phyloP scores from a whole-genome alignment of 305 asterid species.

The Fraxinus latifolia region DNA sequence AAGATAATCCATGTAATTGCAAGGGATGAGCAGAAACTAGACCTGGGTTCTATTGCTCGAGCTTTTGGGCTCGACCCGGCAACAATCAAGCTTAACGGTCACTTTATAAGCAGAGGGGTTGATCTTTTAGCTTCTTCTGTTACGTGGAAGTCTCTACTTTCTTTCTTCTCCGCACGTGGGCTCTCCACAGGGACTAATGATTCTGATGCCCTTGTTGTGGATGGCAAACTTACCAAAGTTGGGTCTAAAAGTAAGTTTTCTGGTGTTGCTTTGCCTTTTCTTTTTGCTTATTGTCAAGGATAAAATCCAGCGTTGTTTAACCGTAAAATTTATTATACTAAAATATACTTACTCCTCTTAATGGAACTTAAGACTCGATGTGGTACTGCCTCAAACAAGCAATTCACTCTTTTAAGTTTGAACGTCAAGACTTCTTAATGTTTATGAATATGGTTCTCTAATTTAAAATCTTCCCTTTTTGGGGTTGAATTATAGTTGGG shows the following conservation, averaged over 20 bases:
- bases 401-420: not conserved
- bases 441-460: not conserved
- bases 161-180: slow-evolving; percentile 68
- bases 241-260: slow-evolving; percentile 54
- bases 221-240: slow-evolving; percentile 56
- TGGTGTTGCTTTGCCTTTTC: not conserved
- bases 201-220: slow-evolving; percentile 53
- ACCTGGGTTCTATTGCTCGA: slow-evolving; percentile 67
- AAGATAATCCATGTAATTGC: slow-evolving; percentile 43
- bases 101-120: slow-evolving; percentile 72
- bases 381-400: not conserved
- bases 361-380: not conserved
- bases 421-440: not conserved
- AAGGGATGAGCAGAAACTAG: slow-evolving; percentile 58
- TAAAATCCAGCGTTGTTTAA: not conserved
- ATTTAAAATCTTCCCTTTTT: not conserved
- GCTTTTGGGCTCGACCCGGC: slow-evolving; percentile 72
- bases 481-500: not conserved
- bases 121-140: slow-evolving; percentile 70
- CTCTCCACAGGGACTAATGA: slow-evolving; percentile 57
- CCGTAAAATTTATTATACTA: not conserved
- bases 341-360: no score
- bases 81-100: slow-evolving; percentile 69
- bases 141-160: slow-evolving; percentile 76
- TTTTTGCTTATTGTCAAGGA: not conserved